Evolutionary conservation across 805 yeast species (phyloP), one percentile per base, ranked within the genome.

Genomic region (Pichia heedii): DNA sequence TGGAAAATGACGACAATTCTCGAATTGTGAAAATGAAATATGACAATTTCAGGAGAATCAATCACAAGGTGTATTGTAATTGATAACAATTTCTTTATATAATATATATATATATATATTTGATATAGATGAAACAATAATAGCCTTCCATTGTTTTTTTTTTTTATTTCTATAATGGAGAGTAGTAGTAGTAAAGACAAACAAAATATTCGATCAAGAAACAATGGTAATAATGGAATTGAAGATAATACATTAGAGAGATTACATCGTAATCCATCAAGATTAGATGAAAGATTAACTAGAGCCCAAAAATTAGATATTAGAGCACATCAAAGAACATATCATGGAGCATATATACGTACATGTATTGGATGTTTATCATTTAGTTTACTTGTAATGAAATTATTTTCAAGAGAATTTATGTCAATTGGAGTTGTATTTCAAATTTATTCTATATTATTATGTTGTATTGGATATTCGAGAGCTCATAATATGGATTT

Each of bases 331-430:
- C 93, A 84, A 60, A 61, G 95, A 44, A 84, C 94, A 0, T 84
- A 83, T 54, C 93, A 84, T 55, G 95, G 94, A 0, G 89, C 94
- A 1, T 84, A 85, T 55, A 68, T 81, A 22, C 62, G 95, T 41
- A 76, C 89, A 0, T 82, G 89, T 19, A 63, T 85, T 26, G 81
- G 84, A 19, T 72, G 80, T 42, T 60, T 85, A 24, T 73, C 87
- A 11, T 80, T 85, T 53, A 56, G 84, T 4, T 63, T 83, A 27
- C 62, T 83, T 43, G 71, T 84, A 16, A 68, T 84, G 51, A 79
- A 81, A 57, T 60, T 84, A 33, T 84, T 84, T 57, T 67, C 77
- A 5, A 64, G 58, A 33, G 84, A 79, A 51, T 83, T 81, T 55
- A 61, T 81, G 41, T 78, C 83, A 1, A 67, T 84, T 11, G 90